Conservation (phyloP, 2,329 filamentous ascomycete genomes). For the Fusarium dlaminii region DNA sequence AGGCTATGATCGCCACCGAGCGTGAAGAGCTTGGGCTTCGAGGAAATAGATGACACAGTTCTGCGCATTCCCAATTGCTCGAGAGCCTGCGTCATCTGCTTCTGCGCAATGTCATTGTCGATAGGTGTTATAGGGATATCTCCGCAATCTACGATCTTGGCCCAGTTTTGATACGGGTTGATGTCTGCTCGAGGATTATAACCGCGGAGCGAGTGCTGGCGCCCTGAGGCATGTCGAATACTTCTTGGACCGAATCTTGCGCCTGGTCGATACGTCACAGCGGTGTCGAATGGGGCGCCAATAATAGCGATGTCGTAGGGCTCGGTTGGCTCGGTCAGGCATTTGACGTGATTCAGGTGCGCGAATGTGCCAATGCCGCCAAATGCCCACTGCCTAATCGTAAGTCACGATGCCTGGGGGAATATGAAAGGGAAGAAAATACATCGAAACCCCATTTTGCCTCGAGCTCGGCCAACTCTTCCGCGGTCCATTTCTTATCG, state of each 20-base stretch:
- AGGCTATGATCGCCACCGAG: constrained; percentile 81
- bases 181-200: constrained; percentile 82
- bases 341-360: constrained; percentile 75
- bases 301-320: constrained; percentile 77
- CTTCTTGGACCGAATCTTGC: constrained; percentile 87
- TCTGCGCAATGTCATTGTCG: constrained; percentile 82
- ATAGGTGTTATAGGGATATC: constrained; percentile 89
- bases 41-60: constrained; percentile 47
- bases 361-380: constrained; percentile 80
- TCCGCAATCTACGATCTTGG: constrained; percentile 86
- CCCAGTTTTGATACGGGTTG: constrained; percentile 86
- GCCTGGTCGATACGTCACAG: constrained; percentile 68
- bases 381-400: constrained; percentile 57
- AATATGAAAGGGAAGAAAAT: constrained; percentile 2
- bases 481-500: constrained; percentile 58
- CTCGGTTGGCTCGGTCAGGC: constrained; percentile 70
- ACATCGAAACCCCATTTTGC: constrained; percentile 68
- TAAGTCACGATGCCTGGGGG: fast-evolving
- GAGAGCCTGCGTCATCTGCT: constrained; percentile 86
- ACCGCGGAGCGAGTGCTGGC: constrained; percentile 81
- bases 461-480: constrained; percentile 62
- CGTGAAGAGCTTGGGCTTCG: constrained; percentile 68
- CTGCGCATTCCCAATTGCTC: constrained; percentile 66
- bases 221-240: constrained; percentile 83
- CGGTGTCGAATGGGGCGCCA: constrained; percentile 78